Evolutionary conservation across 1,284 basidiomycete species (phyloP).

Genomic region (Schizopora paradoxa): DNA sequence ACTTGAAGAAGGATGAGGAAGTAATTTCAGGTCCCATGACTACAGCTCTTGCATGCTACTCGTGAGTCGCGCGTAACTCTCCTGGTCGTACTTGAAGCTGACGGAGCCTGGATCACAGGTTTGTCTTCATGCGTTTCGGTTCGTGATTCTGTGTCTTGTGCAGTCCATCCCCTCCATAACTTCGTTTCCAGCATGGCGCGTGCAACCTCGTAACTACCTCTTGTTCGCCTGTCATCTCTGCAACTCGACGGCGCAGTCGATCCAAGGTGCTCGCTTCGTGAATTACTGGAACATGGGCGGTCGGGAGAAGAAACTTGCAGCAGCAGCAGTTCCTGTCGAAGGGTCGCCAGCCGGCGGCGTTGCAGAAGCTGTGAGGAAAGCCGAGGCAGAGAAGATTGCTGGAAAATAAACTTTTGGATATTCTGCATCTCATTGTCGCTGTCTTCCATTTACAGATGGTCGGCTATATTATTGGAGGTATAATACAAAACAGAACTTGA

Average conservation of each 20-base stretch:
- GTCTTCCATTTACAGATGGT: constrained; percentile 1
- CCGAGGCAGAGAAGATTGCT: constrained; percentile 8
- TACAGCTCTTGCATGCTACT: constrained; percentile 81
- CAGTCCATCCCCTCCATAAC: constrained; percentile 5
- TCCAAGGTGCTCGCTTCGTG: constrained; percentile 80
- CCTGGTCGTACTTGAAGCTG: not conserved
- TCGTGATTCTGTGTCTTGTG: constrained; percentile 21
- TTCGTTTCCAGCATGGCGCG: constrained; percentile 72
- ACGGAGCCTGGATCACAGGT: constrained; percentile 38
- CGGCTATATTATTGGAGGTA: not conserved
- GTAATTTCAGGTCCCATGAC: constrained; percentile 96
- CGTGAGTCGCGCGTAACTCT: constrained; percentile 72
- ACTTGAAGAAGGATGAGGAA: constrained; percentile 90
- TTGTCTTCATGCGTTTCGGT: constrained; percentile 97
- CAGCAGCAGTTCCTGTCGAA: constrained; percentile 14
- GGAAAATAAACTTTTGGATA: constrained; percentile 8
- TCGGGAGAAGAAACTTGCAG: constrained; percentile 52
- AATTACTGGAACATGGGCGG: constrained; percentile 88
- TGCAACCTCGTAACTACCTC: constrained; percentile 91
- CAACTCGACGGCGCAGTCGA: constrained; percentile 79
- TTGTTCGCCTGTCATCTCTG: constrained; percentile 90
- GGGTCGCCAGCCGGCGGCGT: constrained; percentile 23
- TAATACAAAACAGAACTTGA: constrained; percentile 6
- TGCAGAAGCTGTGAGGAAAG: constrained; percentile 28
- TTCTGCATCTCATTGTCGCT: not conserved